A percentile compares a stretch with the other conserved stretches of the same genome.
These are phyloP conservation scores for Exophiala viscosa DNA, from an alignment of 2,329 filamentous ascomycete species.

Conservation along the genomic window DNA sequence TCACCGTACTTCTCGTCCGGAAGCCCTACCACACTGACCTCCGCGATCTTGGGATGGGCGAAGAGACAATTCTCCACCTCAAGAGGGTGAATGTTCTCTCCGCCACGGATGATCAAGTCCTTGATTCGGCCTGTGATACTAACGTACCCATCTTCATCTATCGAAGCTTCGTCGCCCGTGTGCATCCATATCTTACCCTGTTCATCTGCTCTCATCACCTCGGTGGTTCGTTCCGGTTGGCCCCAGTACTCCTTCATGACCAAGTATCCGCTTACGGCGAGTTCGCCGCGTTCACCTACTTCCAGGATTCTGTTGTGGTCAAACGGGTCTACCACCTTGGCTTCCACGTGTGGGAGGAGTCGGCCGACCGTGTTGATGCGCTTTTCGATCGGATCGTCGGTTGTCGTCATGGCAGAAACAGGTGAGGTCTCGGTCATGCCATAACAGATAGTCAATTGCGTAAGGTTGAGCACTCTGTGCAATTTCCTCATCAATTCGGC, in stretches of 20 bases:
- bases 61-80: slow-evolving; percentile 89
- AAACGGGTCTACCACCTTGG: slow-evolving; percentile 74
- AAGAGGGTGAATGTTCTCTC: slow-evolving; percentile 92
- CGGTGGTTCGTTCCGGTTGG: slow-evolving; percentile 65
- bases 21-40: slow-evolving; percentile 79
- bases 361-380: slow-evolving; percentile 72
- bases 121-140: slow-evolving; percentile 66
- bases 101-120: slow-evolving; percentile 89
- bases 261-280: slow-evolving; percentile 78
- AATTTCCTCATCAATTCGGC: slow-evolving; percentile 62
- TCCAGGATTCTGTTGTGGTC: slow-evolving; percentile 60
- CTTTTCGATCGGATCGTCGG: slow-evolving; percentile 68
- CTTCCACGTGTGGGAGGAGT: slow-evolving; percentile 76
- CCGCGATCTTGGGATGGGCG: slow-evolving; percentile 64
- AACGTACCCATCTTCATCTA: slow-evolving; percentile 73
- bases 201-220: slow-evolving; percentile 52
- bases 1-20: slow-evolving; percentile 82
- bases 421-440: slow-evolving; percentile 89
- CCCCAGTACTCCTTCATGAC: slow-evolving; percentile 89
- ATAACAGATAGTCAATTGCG: slow-evolving; percentile 87
- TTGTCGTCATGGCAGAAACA: slow-evolving; percentile 72
- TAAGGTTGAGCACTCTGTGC: slow-evolving; percentile 69
- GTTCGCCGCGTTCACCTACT: slow-evolving; percentile 68
- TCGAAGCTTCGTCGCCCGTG: slow-evolving; percentile 84
- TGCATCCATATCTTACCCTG: slow-evolving; percentile 73